Evolutionary conservation across 169 alveolate species (phyloP).

Genomic region (Plasmodium cynomolgi): DNA sequence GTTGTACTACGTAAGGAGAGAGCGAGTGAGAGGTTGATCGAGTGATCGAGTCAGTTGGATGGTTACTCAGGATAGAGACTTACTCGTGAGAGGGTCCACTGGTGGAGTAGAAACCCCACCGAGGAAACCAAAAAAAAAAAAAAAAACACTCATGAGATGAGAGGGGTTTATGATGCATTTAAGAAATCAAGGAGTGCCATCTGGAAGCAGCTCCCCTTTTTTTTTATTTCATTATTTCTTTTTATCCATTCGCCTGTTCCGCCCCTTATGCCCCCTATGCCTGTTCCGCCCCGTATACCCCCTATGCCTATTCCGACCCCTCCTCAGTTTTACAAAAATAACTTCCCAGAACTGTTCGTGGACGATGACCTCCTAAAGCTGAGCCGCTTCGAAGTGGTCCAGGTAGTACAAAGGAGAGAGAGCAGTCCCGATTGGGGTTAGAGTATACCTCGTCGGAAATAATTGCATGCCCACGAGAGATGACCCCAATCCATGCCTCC

Average conservation of each 20-base stretch:
- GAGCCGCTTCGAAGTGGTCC: constrained; percentile 32
- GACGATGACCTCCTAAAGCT: constrained; percentile 38
- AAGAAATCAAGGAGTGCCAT: neutral
- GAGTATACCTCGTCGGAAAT: too few species aligned
- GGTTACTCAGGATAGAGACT: neutral
- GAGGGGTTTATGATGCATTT: neutral
- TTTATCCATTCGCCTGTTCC: neutral
- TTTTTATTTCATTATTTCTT: too few species aligned
- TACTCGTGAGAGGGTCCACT: too few species aligned
- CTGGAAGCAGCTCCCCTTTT: neutral
- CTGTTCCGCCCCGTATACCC: neutral
- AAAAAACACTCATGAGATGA: neutral
- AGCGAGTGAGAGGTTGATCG: too few species aligned
- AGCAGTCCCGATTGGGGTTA: too few species aligned
- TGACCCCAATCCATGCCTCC: too few species aligned
- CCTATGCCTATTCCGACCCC: neutral
- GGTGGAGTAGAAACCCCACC: too few species aligned
- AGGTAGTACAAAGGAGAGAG: constrained; percentile 9
- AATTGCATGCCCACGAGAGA: too few species aligned
- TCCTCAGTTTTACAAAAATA: constrained; percentile 47
- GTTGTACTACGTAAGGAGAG: constrained; percentile 12
- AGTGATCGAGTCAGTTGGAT: too few species aligned
- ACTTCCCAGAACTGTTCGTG: constrained; percentile 20
- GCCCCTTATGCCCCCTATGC: too few species aligned
- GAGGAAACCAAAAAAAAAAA: neutral